Evolutionary conservation across 345 rosid species (phyloP), one percentile per base, ranked within the genome.

Genomic region (Noccaea bulbosa): DNA sequence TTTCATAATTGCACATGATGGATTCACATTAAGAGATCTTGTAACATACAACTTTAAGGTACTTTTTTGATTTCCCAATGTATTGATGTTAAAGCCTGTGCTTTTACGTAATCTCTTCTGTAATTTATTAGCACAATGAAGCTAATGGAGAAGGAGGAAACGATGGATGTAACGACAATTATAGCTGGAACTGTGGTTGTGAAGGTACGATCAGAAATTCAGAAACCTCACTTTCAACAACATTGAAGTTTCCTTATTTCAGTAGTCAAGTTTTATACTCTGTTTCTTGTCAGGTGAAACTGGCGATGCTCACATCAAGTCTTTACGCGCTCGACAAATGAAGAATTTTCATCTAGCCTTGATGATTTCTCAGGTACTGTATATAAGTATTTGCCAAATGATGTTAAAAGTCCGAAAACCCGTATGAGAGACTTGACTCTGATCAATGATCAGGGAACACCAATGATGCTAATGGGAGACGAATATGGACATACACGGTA

Each of bases 391-490:
- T 57, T 39, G 59, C 44, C 59, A 65, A 69, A 27, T 27, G 30
- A 27, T 27, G 30, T 27, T 37, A 37, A 14, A 47, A 58, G n/a
- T 38, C 38, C 16, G 12, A 68, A 40, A 40, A 52, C 44, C 2
- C 2, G 10, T 49, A 35, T 56, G 67, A 65, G 67, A 65, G 22
- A 64, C 46, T 1, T 1, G 10, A 44, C 10, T 17, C 12, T 54
- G 63, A 68, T 40, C 20, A 64, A 30, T 69, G 64, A 75, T 24
- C 83, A 90, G 97, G 97, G 98, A 69, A 80, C 80, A 45, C 97
- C 97, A 52, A 89, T 93, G 98, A 89, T 89, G 96, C 78, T 91
- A 40, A 93, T 93, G 98, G 97, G 98, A 58, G 98, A 91, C 68
- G 99, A 91, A 65, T 91, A 94, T 50, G 97, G 87, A 16, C 96